These are phyloP conservation scores for Globisporangium orthogonon DNA, from an alignment of 352 stramenopile species.

Conservation along the genomic window DNA sequence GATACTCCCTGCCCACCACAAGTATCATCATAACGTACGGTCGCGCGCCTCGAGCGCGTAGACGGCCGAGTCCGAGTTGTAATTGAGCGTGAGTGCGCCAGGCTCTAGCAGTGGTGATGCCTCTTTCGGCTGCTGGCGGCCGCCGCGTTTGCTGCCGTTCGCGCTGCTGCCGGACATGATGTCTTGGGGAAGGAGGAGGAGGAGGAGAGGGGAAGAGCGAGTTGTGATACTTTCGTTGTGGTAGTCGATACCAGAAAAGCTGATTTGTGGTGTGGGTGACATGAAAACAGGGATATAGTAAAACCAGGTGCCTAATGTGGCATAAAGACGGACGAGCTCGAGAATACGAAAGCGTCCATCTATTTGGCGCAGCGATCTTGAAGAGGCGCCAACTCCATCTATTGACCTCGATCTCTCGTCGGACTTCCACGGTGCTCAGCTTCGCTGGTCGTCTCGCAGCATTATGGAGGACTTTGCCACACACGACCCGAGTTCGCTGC, in stretches of 20 bases:
- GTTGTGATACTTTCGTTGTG: background rate
- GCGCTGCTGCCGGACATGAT: constrained; percentile 6
- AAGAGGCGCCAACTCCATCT: no score
- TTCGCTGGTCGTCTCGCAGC: background rate
- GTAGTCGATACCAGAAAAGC: no score
- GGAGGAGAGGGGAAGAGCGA: background rate
- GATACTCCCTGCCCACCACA: background rate
- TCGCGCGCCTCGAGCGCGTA: constrained; percentile 42
- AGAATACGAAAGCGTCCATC: no score
- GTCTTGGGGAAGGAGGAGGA: no score
- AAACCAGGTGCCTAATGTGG: no score
- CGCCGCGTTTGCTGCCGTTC: constrained; percentile 14
- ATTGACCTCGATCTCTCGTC: no score
- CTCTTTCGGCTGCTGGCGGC: constrained; percentile 17
- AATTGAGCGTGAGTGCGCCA: constrained; percentile 56
- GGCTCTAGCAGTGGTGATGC: constrained; percentile 44
- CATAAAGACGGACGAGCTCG: no score
- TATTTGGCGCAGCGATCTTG: no score
- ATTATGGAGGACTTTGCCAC: background rate
- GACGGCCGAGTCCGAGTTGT: constrained; percentile 83
- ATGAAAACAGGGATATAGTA: no score
- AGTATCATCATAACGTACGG: constrained; percentile 5
- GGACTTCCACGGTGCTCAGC: no score
- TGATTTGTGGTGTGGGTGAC: no score
- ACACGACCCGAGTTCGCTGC: constrained; percentile 7